Evolutionary conservation across 176 grass and related monocot genomes (phyloP).

Genomic region (Zoysia japonica): DNA sequence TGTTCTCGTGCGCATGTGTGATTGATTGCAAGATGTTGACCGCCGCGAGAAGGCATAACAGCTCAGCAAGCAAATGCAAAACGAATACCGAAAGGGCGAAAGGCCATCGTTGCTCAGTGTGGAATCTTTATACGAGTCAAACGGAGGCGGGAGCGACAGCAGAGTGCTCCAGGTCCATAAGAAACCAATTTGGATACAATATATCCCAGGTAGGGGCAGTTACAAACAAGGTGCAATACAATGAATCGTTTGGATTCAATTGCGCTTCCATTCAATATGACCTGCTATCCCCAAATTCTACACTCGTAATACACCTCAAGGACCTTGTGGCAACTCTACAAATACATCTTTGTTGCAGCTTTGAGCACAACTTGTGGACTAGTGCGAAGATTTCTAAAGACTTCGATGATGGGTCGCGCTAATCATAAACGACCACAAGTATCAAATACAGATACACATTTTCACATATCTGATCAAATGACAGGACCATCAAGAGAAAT

Average conservation of each 20-base stretch:
- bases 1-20: neutral
- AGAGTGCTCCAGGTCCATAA: conserved; percentile 13
- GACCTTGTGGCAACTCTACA: neutral
- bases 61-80: neutral
- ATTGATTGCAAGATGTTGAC: neutral
- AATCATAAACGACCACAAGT: conserved; percentile 13
- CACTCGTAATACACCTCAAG: neutral
- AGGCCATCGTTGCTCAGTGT: neutral
- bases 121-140: neutral
- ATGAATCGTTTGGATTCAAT: conserved; percentile 23
- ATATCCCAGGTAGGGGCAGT: conserved; percentile 10
- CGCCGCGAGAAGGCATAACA: neutral
- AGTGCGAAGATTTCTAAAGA: neutral
- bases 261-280: neutral
- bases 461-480: neutral
- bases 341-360: neutral
- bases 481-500: neutral
- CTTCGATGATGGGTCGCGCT: neutral
- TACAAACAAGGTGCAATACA: conserved; percentile 11
- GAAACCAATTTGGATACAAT: conserved; percentile 1
- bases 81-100: neutral
- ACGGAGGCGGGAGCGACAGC: neutral
- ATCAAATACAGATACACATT: conserved; percentile 13
- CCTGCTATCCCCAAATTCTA: neutral
- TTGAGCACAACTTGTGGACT: neutral